A percentile compares a stretch with the other conserved stretches of the same genome.
phyloP scores from a whole-genome alignment of 768 basidiomycete species.

The Russula olivacea region DNA sequence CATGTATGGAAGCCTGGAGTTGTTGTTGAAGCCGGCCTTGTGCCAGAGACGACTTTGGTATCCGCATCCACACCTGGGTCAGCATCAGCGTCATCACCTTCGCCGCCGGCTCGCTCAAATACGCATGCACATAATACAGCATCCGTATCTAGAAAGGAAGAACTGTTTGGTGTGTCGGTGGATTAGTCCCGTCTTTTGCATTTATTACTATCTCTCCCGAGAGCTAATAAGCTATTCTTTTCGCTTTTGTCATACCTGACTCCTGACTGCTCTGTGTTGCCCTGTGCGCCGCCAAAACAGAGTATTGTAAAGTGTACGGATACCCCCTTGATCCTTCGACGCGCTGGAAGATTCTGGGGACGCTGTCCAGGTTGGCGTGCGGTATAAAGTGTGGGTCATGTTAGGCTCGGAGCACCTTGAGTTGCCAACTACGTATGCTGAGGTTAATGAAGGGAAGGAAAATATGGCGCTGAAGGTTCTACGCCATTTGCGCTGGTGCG shows the following conservation, averaged over 20 bases:
- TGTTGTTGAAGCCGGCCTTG: too few species aligned
- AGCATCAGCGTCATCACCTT: background rate
- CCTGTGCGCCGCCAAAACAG: too few species aligned
- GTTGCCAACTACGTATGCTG: constrained; percentile 18
- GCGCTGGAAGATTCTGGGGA: background rate
- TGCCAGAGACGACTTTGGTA: background rate
- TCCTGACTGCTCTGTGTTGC: background rate
- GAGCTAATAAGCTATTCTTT: background rate
- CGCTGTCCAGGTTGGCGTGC: background rate
- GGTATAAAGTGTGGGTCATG: constrained; percentile 26
- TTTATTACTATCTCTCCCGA: background rate
- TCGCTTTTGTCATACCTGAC: background rate
- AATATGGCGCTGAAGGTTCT: constrained; percentile 25
- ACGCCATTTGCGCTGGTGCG: constrained; percentile 20
- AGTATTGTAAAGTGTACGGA: constrained; percentile 6
- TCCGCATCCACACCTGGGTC: too few species aligned
- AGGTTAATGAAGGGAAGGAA: constrained; percentile 24
- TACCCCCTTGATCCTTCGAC: constrained; percentile 3
- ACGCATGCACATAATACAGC: background rate
- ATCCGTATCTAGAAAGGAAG: background rate
- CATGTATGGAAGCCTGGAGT: constrained; percentile 13
- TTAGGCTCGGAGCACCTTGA: constrained; percentile 26
- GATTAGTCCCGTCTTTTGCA: background rate
- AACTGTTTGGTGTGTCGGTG: constrained; percentile 8
- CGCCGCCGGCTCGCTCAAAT: background rate